Base-by-base conservation (phyloP, 306 rosid species). In the Bauhinia variegata region DNA sequence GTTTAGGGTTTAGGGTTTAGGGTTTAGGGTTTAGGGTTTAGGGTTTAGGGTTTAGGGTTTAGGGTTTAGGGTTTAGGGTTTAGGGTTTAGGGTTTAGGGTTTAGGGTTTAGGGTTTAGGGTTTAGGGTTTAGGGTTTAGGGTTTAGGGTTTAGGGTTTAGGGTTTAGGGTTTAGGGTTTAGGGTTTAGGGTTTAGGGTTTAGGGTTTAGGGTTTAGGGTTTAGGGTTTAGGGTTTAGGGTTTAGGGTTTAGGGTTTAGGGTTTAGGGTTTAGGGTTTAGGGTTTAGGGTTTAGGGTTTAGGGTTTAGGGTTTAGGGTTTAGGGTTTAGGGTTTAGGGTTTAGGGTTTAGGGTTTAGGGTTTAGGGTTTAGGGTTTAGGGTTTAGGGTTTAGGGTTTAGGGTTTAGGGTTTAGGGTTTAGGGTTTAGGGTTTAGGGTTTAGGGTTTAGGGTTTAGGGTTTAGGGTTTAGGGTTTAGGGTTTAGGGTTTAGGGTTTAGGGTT, bases 121-220 rank as follows among this genome's bases (percentile, higher is more conserved):
- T n/a, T n/a, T 73, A 53, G 70, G 77, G 76, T 72, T 72, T 52
- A 55, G 78, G 78, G 52, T 73, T 54, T 32, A 59, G 66, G 77
- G 68, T 47, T 63, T 63, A 37, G 30, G 60, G 68, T 38, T 72
- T 72, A 19, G 18, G 70, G n/a, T 58, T 18, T 51, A 18, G 30
- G 69, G 76, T 47, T 71, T 71, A 36, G 37, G 63, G 76, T 43
- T 61, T 41, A 23, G 19, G 28, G 70, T 51, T 62, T 63, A 10
- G 38, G 57, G 78, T 19, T 51, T 30, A 13, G 28, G 64, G 77
- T 18, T 41, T 53, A 19, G 39, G 37, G 71, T 58, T 58, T 55
- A 4, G 18, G 68, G 37, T 46, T 60, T 6, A 4, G 62, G 62
- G 37, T 50, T 60, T 11, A 18, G 68, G 52, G 28, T 48, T 14